Evolutionary conservation across 169 alveolate genomes (phyloP).

Genomic region (Eimeria brunetti): DNA sequence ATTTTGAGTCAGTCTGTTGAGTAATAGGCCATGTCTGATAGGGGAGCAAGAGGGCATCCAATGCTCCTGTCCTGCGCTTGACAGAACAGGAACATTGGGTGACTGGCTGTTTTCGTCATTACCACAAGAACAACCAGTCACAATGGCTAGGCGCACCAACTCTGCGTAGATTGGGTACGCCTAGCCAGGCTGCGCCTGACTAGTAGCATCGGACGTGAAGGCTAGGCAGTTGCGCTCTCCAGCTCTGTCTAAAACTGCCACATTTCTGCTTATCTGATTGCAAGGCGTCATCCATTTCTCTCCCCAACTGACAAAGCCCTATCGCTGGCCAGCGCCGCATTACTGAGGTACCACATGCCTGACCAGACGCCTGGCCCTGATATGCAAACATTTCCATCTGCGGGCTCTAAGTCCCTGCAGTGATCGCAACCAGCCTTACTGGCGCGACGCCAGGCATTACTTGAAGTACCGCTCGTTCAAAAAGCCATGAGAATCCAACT

Average conservation of each 20-base stretch:
- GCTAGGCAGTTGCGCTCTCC: not conserved
- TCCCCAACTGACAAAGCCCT: not conserved
- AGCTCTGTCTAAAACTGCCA: not conserved
- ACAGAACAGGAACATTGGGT: too few relatives aligned
- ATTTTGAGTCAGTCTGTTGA: not conserved
- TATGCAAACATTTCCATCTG: not conserved
- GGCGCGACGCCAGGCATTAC: not conserved
- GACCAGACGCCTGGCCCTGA: too few relatives aligned
- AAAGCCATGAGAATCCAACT: not conserved
- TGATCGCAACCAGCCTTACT: not conserved
- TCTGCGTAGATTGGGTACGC: not conserved
- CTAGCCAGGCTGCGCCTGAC: not conserved
- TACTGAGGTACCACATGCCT: not conserved
- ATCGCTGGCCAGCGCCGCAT: not conserved
- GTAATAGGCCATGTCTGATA: not conserved
- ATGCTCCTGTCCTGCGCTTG: not conserved
- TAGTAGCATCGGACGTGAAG: not conserved
- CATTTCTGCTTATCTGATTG: not conserved
- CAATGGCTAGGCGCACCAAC: not conserved
- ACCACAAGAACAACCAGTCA: not conserved
- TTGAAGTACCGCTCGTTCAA: not conserved
- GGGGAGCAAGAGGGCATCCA: not conserved
- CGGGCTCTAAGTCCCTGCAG: not conserved
- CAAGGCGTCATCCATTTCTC: not conserved
- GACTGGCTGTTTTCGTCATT: too few relatives aligned